Base-by-base conservation (phyloP, 306 rosid genomes). In the Gleditsia sinensis region DNA sequence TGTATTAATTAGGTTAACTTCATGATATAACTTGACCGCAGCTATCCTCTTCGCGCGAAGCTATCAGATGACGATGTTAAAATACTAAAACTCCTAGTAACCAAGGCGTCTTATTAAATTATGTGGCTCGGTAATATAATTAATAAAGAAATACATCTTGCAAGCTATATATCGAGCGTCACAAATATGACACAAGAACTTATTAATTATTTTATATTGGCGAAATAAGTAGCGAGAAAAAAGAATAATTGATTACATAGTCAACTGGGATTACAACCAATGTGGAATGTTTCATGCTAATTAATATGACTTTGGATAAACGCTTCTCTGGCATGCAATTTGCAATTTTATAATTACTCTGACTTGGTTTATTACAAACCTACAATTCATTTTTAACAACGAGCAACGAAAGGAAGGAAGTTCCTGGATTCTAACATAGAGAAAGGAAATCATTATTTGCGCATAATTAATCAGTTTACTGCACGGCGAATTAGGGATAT, bases 261-360 rank as follows among this genome's bases (percentile, higher is more conserved):
- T 57, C 65, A 70, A 61, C 54, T 0, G 8, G 13, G 9, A 23
- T 30, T 7, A 28, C 17, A 49, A 62, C 17, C 46, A 19, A 62
- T 39, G 70, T 62, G 14, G 69, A 42, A 40, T 39, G 17, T 12
- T 39, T 39, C 40, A 12, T 23, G 33, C 13, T 7, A 5, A 57
- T 14, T 24, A 36, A n/a, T 24, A 24, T 5, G 66, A 51, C 34
- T 39, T n/a, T 10, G 55, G 54, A 16, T 39, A 16, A 55, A 43
- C 48, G 23, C 13, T 55, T 4, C 6, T 45, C 27, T 27, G n/a
- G 73, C 49, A 65, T 17, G 36, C 37, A 67, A 67, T 51, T 42
- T 6, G 64, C 10, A 60, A 39, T 72, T 82, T 62, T 19, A 51
- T 45, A 59, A 33, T 77, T 27, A 42, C 12, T 50, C 39, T 68